phyloP scores from a whole-genome alignment of 192 early-diverging fungal genomes.

The Coemansia sp. region DNA sequence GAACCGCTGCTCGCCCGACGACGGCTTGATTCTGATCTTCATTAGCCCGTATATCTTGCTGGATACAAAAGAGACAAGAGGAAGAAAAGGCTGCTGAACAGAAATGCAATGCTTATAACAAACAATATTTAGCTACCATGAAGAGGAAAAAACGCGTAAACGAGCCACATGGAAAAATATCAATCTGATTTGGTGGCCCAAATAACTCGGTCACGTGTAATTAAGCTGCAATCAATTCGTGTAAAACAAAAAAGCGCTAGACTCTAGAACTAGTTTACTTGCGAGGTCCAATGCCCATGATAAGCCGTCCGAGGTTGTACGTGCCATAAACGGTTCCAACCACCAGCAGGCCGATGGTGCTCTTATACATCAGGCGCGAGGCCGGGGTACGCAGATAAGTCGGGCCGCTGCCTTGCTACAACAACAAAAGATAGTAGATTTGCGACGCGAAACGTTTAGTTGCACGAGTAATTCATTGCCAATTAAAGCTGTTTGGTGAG shows the following conservation, averaged over 20 bases:
- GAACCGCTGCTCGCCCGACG: not conserved
- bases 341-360: constrained; percentile 26
- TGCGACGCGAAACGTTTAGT: not conserved
- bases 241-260: not conserved
- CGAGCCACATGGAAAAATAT: no score
- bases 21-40: not conserved
- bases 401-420: constrained; percentile 46
- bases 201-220: no score
- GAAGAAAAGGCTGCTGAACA: no score
- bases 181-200: no score
- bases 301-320: constrained; percentile 34
- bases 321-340: constrained; percentile 19
- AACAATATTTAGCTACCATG: no score
- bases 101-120: no score
- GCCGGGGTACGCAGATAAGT: constrained; percentile 45
- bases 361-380: constrained; percentile 23
- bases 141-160: no score
- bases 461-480: not conserved
- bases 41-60: not conserved
- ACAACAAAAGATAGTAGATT: constrained; percentile 3
- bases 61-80: no score
- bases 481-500: not conserved
- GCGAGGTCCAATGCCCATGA: constrained; percentile 32
- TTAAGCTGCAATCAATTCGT: no score
- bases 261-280: constrained; percentile 5